These are phyloP conservation scores for Pyrenopolyporus hunteri DNA, from an alignment of 495 filamentous ascomycete genomes.

Conservation along the genomic window DNA sequence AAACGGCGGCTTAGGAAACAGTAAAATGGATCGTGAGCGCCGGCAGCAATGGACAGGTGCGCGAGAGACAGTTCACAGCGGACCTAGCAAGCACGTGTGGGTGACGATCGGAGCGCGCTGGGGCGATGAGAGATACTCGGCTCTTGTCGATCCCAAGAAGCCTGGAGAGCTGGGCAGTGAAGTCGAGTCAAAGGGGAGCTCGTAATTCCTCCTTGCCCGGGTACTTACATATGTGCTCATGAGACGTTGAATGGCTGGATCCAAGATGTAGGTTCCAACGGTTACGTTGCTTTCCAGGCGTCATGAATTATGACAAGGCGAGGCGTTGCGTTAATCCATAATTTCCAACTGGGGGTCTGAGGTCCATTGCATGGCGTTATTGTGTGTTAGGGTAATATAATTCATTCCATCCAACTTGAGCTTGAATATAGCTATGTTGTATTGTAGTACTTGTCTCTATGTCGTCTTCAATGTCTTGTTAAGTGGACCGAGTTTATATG, in stretches of 20 bases:
- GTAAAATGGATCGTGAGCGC: slow-evolving; percentile 53
- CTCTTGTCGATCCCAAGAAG: slow-evolving; percentile 58
- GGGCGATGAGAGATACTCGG: slow-evolving; percentile 65
- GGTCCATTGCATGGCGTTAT: slow-evolving; percentile 37
- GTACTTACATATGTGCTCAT: no score
- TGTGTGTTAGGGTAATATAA: slow-evolving; percentile 10
- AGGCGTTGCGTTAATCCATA: slow-evolving; percentile 21
- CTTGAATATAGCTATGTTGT: no score
- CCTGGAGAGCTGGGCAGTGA: slow-evolving; percentile 55
- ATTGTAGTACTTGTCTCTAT: no score
- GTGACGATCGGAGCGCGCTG: slow-evolving; percentile 78
- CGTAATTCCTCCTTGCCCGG: no score
- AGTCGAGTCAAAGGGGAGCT: slow-evolving; percentile 46
- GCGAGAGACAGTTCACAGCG: slow-evolving; percentile 65
- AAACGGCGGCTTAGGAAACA: slow-evolving; percentile 71
- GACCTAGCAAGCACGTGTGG: slow-evolving; percentile 76
- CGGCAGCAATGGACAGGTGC: slow-evolving; percentile 72
- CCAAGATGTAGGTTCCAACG: no score
- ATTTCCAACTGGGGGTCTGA: slow-evolving; percentile 5
- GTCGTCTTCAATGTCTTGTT: no score
- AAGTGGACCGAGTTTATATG: no score
- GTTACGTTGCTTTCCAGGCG: neutral
- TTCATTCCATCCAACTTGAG: neutral
- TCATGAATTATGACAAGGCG: slow-evolving; percentile 33
- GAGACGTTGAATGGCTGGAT: no score